These are phyloP conservation scores for Puccinia polysora DNA, from an alignment of 1,284 basidiomycete genomes.

Conservation along the genomic window DNA sequence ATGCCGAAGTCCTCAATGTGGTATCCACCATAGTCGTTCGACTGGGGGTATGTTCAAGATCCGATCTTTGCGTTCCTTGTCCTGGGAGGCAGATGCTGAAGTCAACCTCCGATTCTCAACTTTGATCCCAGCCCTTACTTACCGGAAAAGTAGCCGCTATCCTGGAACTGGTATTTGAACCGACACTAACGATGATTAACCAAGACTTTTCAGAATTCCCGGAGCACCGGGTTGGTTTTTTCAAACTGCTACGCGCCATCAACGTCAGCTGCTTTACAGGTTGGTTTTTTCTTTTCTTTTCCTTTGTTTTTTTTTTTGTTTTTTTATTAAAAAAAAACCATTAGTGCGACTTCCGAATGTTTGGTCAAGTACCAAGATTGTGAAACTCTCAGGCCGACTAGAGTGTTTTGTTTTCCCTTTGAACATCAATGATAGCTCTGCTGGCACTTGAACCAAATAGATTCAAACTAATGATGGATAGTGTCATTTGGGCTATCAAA, in stretches of 20 bases:
- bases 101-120: neutral
- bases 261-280: conserved; percentile 72
- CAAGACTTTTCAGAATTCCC: conserved; percentile 98
- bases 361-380: neutral
- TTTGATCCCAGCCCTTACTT: conserved; percentile 60
- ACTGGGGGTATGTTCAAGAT: conserved; percentile 62
- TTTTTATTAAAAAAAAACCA: no score
- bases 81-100: no score
- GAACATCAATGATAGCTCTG: conserved; percentile 60
- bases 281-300: neutral
- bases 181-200: conserved; percentile 97
- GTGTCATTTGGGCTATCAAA: conserved; percentile 98
- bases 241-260: conserved; percentile 88
- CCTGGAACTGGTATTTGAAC: conserved; percentile 94
- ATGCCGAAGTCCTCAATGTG: conserved; percentile 95
- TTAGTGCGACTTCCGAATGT: no score
- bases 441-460: conserved; percentile 80
- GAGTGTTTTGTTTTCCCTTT: neutral
- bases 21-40: conserved; percentile 93
- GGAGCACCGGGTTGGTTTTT: conserved; percentile 96
- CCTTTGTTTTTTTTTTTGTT: no score
- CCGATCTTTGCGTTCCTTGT: neutral
- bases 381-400: neutral
- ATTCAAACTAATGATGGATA: conserved; percentile 98
- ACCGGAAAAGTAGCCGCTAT: conserved; percentile 95